Evolutionary conservation across 176 grass and related monocot species (phyloP), one percentile per base, ranked within the genome.

Genomic region (Puccinellia tenuiflora): DNA sequence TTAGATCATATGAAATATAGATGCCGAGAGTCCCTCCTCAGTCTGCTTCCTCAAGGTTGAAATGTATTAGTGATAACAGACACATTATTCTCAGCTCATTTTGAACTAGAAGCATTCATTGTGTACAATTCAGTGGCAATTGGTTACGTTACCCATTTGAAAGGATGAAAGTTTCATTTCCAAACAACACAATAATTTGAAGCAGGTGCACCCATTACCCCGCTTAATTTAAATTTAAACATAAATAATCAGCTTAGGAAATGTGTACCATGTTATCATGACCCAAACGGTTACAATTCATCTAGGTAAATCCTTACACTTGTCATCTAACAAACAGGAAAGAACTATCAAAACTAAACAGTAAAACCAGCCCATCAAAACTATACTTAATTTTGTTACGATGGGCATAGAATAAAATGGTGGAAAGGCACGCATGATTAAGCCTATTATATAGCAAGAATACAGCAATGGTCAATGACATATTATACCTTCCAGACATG

Each of bases 401-500:
- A 25, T 18, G n/a, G 53, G 17, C 6, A 12, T 26, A 26, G 31
- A 21, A 3, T 30, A 39, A 37, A 31, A 50, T 72, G 55, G 17
- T 70, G 14, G 29, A 48, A 53, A 38, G 35, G 7, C 37, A 40
- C 9, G 5, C 16, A 16, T 34, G 18, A 61, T 55, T 48, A 64
- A 73, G 81, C 0, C 0, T 40, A 10, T n/a, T 25, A 57, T 57
- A 63, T 16, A 69, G 25, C 24, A 88, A 7, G 37, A 28, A 31
- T 3, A 56, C 21, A 69, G n/a, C 29, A 56, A 39, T 29, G 10
- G 35, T 34, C 31, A 88, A 47, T 26, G 5, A 76, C 60, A 86
- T 30, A 78, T 78, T 24, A 78, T 69, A 98, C 93, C 92, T 93
- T 90, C 93, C 93, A 95, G 70, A 95, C 96, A 89, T 98, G 96